phyloP scores from a whole-genome alignment of 208 protist species.

The Plasmodiophora brassicae region DNA sequence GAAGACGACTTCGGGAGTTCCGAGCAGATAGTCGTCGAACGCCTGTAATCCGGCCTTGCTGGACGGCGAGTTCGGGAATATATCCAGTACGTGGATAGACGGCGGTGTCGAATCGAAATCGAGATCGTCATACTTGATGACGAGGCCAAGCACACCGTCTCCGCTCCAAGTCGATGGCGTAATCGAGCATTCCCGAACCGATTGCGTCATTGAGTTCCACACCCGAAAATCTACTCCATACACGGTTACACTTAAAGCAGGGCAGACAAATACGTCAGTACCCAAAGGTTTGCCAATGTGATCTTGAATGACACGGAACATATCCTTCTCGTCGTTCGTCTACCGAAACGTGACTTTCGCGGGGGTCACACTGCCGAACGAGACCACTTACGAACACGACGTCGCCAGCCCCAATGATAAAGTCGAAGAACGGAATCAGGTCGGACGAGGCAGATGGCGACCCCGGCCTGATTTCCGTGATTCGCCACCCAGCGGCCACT shows the following conservation, averaged over 20 bases:
- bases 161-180: background rate
- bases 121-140: background rate
- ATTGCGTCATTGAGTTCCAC: too few relatives aligned
- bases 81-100: background rate
- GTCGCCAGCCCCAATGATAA: background rate
- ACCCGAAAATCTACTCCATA: too few relatives aligned
- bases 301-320: background rate
- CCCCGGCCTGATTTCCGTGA: background rate
- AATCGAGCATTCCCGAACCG: background rate
- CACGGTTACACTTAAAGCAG: too few relatives aligned
- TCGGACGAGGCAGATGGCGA: background rate
- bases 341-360: background rate
- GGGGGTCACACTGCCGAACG: background rate
- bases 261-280: too few relatives aligned
- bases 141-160: background rate
- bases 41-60: background rate
- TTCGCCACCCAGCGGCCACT: background rate
- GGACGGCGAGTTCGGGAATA: background rate
- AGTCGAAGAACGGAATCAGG: constrained; percentile 17
- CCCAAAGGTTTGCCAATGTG: background rate
- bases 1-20: background rate
- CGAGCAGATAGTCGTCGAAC: constrained; percentile 5
- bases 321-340: background rate
- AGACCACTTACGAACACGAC: background rate
- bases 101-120: background rate